Evolutionary conservation across 2,329 filamentous ascomycete genomes (phyloP).

Genomic region (Microascus cirrosus): DNA sequence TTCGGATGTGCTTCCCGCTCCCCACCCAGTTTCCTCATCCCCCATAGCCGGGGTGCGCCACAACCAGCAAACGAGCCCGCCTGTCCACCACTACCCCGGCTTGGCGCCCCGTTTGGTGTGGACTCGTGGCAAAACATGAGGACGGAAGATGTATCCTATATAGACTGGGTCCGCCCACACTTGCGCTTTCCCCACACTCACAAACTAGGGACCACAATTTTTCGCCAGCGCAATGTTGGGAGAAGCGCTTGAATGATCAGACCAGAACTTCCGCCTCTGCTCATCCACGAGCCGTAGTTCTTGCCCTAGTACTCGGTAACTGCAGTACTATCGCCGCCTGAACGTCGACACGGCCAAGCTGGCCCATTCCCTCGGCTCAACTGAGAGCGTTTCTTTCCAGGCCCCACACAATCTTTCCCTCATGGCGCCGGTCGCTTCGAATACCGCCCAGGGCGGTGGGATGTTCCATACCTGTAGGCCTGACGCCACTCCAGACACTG

Average conservation of each 20-base stretch:
- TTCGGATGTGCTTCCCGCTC: too few relatives aligned
- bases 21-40: too few relatives aligned
- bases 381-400: neutral
- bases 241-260: too few relatives aligned
- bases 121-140: neutral
- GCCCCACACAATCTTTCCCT: neutral
- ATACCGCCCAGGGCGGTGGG: constrained; percentile 32
- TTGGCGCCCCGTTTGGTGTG: neutral
- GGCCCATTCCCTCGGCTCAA: neutral
- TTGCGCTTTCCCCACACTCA: neutral
- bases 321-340: neutral
- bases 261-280: too few relatives aligned
- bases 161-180: neutral
- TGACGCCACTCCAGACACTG: neutral
- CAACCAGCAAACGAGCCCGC: too few relatives aligned
- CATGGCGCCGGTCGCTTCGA: constrained; percentile 29
- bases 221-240: neutral
- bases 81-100: too few relatives aligned
- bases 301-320: neutral
- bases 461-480: constrained; percentile 29
- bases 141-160: neutral
- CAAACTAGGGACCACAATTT: neutral
- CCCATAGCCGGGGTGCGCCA: too few relatives aligned
- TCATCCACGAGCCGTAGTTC: too few relatives aligned
- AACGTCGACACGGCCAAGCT: too few relatives aligned